Evolutionary conservation across 306 rosid species (phyloP).

Genomic region (Macrotyloma uniflorum): DNA sequence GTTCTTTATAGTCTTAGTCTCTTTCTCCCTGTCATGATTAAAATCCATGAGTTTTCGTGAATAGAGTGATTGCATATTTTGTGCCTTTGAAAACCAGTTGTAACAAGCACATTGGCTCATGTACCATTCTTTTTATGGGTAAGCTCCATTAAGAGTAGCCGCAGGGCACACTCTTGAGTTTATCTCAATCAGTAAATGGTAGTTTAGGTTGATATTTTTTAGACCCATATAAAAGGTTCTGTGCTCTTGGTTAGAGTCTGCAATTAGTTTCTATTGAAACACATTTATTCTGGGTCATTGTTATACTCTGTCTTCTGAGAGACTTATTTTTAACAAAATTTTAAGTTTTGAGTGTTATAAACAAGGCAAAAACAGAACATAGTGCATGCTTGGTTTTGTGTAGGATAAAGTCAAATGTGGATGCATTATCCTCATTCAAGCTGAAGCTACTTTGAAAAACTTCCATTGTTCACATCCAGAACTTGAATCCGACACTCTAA

Average conservation of each 20-base stretch:
- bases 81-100: conserved; percentile 39
- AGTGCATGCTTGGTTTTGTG: too few species aligned
- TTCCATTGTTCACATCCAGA: too few species aligned
- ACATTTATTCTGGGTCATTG: not conserved
- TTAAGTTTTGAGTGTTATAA: conserved; percentile 22
- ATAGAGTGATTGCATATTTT: conserved; percentile 36
- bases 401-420: too few species aligned
- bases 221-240: conserved; percentile 26
- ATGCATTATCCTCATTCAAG: too few species aligned
- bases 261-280: conserved; percentile 16
- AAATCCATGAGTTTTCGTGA: conserved; percentile 8
- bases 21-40: conserved; percentile 17
- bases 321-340: not conserved
- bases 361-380: conserved; percentile 1
- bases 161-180: conserved; percentile 23
- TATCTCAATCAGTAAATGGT: conserved; percentile 39
- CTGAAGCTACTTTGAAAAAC: too few species aligned
- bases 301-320: conserved; percentile 26
- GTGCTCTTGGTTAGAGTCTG: conserved; percentile 8
- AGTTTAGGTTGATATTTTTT: conserved; percentile 34
- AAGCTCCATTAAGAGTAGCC: conserved; percentile 37
- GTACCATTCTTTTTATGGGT: conserved; percentile 39
- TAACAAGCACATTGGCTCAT: conserved; percentile 42
- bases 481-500: too few species aligned
- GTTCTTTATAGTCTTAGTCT: conserved; percentile 4